phyloP scores from a whole-genome alignment of 208 protist species.

The Trichomonas tenax region DNA sequence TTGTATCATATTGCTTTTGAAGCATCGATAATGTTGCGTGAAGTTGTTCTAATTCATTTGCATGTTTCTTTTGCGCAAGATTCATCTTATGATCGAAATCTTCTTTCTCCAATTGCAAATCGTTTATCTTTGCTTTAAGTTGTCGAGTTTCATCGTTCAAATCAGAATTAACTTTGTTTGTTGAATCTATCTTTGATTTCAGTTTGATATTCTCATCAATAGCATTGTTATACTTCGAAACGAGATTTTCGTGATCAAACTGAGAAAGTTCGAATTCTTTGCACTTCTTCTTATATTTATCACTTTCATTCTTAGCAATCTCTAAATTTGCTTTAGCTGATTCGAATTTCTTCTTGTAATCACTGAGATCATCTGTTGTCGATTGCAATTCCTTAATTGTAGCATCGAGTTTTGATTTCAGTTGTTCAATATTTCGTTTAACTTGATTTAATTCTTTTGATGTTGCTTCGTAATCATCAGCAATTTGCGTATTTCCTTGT shows the following conservation, averaged over 20 bases:
- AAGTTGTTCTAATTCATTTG: not conserved
- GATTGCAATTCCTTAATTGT: not conserved
- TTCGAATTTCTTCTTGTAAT: not conserved
- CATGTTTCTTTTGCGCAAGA: not conserved
- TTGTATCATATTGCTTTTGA: not conserved
- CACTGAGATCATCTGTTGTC: not conserved
- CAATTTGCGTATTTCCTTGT: too few species aligned
- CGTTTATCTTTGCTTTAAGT: not conserved
- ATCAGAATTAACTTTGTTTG: not conserved
- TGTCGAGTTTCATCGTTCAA: not conserved
- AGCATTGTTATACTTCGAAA: too few species aligned
- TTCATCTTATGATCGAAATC: not conserved
- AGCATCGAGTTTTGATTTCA: not conserved
- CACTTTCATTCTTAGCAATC: not conserved
- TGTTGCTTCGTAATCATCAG: too few species aligned
- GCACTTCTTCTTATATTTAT: too few species aligned
- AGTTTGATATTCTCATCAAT: too few species aligned
- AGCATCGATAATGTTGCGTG: not conserved
- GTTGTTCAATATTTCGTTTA: not conserved
- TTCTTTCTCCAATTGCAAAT: not conserved
- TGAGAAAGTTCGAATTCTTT: too few species aligned
- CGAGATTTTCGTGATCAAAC: too few species aligned
- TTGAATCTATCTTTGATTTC: too few species aligned
- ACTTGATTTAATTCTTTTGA: not conserved
- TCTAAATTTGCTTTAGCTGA: not conserved